Percentiles rank a stretch among this genome's conserved stretches.
phyloP scores from a whole-genome alignment of 1,284 basidiomycete genomes.

The Papiliotrema fonsecae region DNA sequence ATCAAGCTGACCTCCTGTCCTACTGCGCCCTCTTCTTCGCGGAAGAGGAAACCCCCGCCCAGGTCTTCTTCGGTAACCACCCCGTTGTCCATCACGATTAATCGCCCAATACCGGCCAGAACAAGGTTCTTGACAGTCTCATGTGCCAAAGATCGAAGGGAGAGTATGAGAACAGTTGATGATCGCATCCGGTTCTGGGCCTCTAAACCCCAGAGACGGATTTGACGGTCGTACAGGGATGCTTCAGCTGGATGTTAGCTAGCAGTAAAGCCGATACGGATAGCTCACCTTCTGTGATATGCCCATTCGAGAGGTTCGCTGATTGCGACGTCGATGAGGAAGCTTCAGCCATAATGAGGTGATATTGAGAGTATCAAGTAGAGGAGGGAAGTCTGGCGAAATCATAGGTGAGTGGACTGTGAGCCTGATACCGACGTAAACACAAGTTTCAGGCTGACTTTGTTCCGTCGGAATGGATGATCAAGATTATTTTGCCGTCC shows the following conservation, averaged over 20 bases:
- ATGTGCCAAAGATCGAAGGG: conserved; percentile 79
- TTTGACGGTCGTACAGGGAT: conserved; percentile 91
- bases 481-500: not conserved
- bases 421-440: not conserved
- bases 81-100: conserved; percentile 56
- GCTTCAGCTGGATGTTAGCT: conserved; percentile 60
- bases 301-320: conserved; percentile 3
- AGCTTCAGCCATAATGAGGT: conserved; percentile 5
- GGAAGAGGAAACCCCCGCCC: conserved; percentile 87
- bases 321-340: conserved; percentile 1
- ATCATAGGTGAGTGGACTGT: not conserved
- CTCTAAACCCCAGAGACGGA: conserved; percentile 94
- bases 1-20: conserved; percentile 65
- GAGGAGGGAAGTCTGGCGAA: not conserved
- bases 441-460: conserved; percentile 10
- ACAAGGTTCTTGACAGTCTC: conserved; percentile 90
- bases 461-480: conserved; percentile 1
- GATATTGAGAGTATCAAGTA: not conserved
- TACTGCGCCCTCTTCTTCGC: conserved; percentile 73
- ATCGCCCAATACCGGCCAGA: conserved; percentile 55
- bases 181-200: conserved; percentile 95
- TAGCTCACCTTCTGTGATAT: conserved; percentile 40
- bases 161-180: conserved; percentile 80
- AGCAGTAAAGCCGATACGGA: not conserved
- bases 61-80: conserved; percentile 64